phyloP scores from a whole-genome alignment of 768 basidiomycete species.

The Naganishia randhawae region DNA sequence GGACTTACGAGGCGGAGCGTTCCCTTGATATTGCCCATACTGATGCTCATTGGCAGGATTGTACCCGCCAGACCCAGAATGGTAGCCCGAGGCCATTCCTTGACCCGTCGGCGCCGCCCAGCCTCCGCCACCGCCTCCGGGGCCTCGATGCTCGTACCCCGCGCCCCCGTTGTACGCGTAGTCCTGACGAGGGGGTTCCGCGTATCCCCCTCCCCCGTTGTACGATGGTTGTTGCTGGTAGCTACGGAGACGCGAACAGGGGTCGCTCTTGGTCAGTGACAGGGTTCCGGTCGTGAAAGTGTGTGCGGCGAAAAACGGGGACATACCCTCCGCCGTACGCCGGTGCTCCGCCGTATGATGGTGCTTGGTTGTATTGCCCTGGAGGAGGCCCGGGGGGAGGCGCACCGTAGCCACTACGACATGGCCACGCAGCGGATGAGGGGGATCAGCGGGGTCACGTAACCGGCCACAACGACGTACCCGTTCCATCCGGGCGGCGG shows the following conservation, averaged over 20 bases:
- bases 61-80: neutral
- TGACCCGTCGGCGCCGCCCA: constrained; percentile 26
- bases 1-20: neutral
- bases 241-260: neutral
- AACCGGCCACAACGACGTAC: neutral
- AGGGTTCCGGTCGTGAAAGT: too few relatives aligned
- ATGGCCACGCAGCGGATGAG: neutral
- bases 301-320: neutral
- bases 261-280: neutral
- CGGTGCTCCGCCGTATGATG: neutral
- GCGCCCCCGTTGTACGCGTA: constrained; percentile 10
- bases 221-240: constrained; percentile 16
- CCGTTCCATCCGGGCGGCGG: constrained; percentile 2
- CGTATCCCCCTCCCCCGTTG: neutral
- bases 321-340: constrained; percentile 5
- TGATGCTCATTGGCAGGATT: neutral
- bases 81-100: constrained; percentile 10
- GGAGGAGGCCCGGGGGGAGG: constrained; percentile 12
- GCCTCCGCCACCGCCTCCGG: constrained; percentile 6
- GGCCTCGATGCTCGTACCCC: constrained; percentile 4
- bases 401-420: constrained; percentile 9
- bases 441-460: neutral
- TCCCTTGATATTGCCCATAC: constrained; percentile 19
- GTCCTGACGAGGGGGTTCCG: constrained; percentile 19
- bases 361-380: neutral